Conservation (phyloP, 73 alveolate genomes). For the Symbiodinium pilosum region DNA sequence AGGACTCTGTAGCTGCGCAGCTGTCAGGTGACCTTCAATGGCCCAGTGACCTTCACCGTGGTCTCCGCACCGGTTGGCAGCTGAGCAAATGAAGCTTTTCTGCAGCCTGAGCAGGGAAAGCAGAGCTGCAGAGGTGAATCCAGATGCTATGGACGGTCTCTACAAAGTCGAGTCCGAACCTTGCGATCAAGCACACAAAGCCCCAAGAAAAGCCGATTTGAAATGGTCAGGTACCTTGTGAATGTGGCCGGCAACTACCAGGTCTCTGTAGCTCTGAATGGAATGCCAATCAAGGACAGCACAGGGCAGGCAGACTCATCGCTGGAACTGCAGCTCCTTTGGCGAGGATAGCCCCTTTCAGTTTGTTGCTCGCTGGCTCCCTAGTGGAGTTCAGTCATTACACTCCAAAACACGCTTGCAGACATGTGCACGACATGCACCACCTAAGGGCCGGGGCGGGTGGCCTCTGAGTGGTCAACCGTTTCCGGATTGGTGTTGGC, state of each 20-base stretch:
- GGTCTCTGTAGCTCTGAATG: constrained; percentile 42
- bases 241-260: constrained; percentile 58
- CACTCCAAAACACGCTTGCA: background rate
- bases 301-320: no score
- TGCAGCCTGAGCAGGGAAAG: background rate
- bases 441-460: constrained; percentile 34
- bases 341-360: constrained; percentile 53
- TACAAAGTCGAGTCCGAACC: constrained; percentile 63
- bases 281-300: constrained; percentile 49
- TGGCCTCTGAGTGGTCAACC: constrained; percentile 52
- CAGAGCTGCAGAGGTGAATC: constrained; percentile 16
- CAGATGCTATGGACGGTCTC: constrained; percentile 75
- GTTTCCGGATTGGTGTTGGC: constrained; percentile 16
- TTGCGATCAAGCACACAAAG: background rate
- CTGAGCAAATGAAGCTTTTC: background rate
- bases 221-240: constrained; percentile 64
- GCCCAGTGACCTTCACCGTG: constrained; percentile 87
- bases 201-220: background rate
- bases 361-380: constrained; percentile 5
- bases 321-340: background rate
- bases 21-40: constrained; percentile 47
- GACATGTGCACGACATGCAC: background rate
- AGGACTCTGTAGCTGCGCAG: background rate
- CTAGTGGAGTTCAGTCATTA: background rate
- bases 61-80: constrained; percentile 37